Evolutionary conservation across 805 yeast species (phyloP).

Genomic region (Teunomyces panamensis): DNA sequence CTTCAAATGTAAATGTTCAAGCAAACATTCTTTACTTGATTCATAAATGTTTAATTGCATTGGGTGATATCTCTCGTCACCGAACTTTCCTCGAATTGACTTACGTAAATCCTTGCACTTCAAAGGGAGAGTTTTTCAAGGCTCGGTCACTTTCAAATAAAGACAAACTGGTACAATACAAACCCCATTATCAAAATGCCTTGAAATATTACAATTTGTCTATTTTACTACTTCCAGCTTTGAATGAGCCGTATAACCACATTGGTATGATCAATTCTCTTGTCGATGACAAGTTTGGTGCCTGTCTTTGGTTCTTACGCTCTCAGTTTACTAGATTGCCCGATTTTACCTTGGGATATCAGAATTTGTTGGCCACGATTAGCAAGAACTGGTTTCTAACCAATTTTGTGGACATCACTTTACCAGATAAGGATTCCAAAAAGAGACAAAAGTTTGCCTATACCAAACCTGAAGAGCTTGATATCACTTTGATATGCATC

Average conservation of each 20-base stretch:
- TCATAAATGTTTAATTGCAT: conserved; percentile 48
- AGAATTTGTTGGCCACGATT: conserved; percentile 42
- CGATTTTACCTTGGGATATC: conserved; percentile 43
- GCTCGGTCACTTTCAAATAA: conserved; percentile 26
- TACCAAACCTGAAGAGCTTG: conserved; percentile 12
- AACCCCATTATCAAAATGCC: conserved; percentile 24
- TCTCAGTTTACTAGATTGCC: conserved; percentile 54
- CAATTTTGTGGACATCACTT: conserved; percentile 19
- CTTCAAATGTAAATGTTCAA: conserved; percentile 17
- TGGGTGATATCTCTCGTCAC: conserved; percentile 61
- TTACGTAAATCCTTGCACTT: conserved; percentile 35
- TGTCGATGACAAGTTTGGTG: conserved; percentile 44
- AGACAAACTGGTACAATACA: conserved; percentile 38
- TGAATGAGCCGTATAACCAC: conserved; percentile 65
- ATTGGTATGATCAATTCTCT: conserved; percentile 46
- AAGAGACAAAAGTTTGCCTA: conserved; percentile 3
- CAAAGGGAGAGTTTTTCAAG: conserved; percentile 27
- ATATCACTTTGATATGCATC: conserved; percentile 29
- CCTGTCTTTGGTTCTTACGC: conserved; percentile 53
- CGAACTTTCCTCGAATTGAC: conserved; percentile 47
- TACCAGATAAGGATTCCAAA: conserved; percentile 6
- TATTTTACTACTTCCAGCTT: conserved; percentile 57
- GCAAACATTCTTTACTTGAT: conserved; percentile 40
- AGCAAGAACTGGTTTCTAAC: conserved; percentile 33
- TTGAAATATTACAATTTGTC: conserved; percentile 47